Base-by-base conservation (phyloP, 2,329 filamentous ascomycete genomes). In the Venturia carpophila region DNA sequence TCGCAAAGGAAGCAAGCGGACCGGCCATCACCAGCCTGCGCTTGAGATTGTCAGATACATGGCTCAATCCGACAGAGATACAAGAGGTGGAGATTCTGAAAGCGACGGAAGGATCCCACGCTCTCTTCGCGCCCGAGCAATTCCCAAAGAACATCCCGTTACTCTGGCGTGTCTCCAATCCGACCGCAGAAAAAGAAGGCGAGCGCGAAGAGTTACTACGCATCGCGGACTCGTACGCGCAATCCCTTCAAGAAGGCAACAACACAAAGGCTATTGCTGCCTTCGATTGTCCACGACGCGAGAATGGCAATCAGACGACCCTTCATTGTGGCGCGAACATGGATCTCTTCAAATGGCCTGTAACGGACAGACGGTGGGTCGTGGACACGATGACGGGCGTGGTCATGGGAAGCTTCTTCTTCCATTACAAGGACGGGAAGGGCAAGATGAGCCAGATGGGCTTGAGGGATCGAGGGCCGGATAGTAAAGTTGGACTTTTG, bases 261-360 rank as follows among this genome's bases (percentile, higher is more conserved):
- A 56, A 56, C 27, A 56, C 52, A 9, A 56, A 9, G 30, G 52
- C 52, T 27, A 19, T 56, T 5, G 52, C 52, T 11, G 52, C 27
- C 34, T 19, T 56, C 52, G 52, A 56, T n/a, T 63, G 62, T 19
- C 62, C 62, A 17, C 62, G 62, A 2, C 41, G 34, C 62, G 62
- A 63, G 27, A 63, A 63, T 17, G 62, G 62, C 3, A 34, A 45
- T 24, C 62, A 63, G 34, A 63, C 62, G 47, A 63, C 62, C 1
- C 42, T 39, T 24, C 41, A 39, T 39, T 63, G 47, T n/a, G 62
- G 62, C 47, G 62, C 30, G 5, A 49, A 37, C 11, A 63, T 49
- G 47, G 62, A 49, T 41, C 21, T 63, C 17, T 63, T 63, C 41
- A 37, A 55, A 10, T 63, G 62, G 62, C 41, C 62, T 3, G 62